Conservation (phyloP, 257 asterid genomes). For the Jacaranda mimosifolia region DNA sequence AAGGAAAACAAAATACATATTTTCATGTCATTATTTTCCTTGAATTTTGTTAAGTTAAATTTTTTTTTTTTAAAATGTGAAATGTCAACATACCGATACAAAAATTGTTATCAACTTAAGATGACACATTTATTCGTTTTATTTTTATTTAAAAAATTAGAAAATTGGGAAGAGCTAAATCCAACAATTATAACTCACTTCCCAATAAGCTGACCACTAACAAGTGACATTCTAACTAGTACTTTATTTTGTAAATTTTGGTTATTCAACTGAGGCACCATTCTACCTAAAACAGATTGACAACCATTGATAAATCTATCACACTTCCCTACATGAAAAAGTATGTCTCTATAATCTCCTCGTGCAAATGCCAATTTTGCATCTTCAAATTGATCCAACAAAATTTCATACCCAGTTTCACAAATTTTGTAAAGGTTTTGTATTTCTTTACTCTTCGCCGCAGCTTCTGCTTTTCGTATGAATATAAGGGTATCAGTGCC, state of each 20-base stretch:
- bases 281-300: neutral
- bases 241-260: neutral
- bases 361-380: neutral
- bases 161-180: neutral
- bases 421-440: neutral
- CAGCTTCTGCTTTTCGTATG: neutral
- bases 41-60: too few relatives aligned
- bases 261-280: neutral
- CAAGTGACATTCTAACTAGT: slow-evolving; percentile 7
- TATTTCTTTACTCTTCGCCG: neutral
- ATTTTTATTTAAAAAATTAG: neutral
- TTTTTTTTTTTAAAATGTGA: too few relatives aligned
- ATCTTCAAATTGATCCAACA: neutral
- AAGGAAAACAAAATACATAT: too few relatives aligned
- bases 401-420: neutral
- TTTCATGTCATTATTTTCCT: too few relatives aligned
- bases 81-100: too few relatives aligned
- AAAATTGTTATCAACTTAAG: too few relatives aligned
- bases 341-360: neutral
- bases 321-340: slow-evolving; percentile 3
- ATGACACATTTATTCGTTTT: neutral
- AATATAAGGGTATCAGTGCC: neutral
- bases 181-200: neutral
- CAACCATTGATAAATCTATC: slow-evolving; percentile 16
- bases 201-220: slow-evolving; percentile 16